Evolutionary conservation across 129 eudicot genomes (phyloP).

Genomic region (Tanacetum coccineum): DNA sequence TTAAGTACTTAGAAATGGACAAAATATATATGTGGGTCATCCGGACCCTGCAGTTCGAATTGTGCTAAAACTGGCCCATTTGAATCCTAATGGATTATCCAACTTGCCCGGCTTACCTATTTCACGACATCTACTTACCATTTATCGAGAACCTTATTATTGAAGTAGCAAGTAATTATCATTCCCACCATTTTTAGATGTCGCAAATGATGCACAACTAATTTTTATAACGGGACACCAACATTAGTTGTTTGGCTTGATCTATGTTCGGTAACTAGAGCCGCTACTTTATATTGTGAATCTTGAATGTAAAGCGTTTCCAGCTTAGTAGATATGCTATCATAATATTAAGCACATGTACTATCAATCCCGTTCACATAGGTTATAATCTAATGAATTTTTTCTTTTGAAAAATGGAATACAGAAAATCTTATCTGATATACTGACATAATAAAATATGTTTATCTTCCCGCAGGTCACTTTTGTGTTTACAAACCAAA

Average conservation of each 20-base stretch:
- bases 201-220: not conserved
- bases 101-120: no score
- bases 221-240: not conserved
- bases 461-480: constrained; percentile 48
- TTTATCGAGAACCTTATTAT: not conserved
- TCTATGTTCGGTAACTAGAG: not conserved
- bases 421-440: not conserved
- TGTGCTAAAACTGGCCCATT: no score
- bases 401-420: not conserved
- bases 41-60: no score
- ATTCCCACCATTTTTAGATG: not conserved
- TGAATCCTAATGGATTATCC: no score
- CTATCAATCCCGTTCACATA: no score
- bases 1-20: no score
- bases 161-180: not conserved
- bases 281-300: not conserved
- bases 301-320: not conserved
- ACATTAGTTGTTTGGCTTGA: not conserved
- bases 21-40: no score
- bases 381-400: no score
- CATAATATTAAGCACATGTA: not conserved
- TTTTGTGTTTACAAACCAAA: constrained; percentile 91
- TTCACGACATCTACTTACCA: no score
- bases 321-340: not conserved
- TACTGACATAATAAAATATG: not conserved